Evolutionary conservation across 2,329 filamentous ascomycete genomes (phyloP).

Genomic region (Penicillium janthinellum): DNA sequence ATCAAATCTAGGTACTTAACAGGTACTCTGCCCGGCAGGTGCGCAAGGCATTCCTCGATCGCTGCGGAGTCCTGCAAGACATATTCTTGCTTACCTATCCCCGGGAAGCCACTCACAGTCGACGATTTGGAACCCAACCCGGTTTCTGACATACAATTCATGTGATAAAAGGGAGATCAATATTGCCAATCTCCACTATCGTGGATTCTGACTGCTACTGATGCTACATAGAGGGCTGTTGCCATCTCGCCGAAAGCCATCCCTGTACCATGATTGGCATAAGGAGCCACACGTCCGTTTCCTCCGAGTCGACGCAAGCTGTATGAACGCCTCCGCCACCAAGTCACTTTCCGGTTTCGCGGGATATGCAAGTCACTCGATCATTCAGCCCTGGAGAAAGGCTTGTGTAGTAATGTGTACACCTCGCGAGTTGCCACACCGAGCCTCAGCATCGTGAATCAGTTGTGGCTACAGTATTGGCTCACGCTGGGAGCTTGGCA

Average conservation of each 20-base stretch:
- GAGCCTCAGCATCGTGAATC: neutral
- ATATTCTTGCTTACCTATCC: no score
- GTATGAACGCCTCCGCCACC: neutral
- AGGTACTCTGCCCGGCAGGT: no score
- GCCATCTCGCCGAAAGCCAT: neutral
- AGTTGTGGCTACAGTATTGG: constrained; percentile 15
- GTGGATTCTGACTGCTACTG: no score
- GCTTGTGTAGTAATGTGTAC: neutral
- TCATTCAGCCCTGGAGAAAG: neutral
- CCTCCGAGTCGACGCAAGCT: neutral
- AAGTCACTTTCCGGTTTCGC: neutral
- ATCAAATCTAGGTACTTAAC: no score
- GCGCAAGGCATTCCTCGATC: no score
- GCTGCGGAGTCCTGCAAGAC: no score
- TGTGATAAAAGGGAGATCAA: no score
- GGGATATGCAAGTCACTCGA: constrained; percentile 1
- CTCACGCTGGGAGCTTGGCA: constrained; percentile 19
- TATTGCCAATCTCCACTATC: no score
- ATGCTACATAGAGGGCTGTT: no score
- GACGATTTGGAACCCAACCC: no score
- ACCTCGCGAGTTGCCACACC: neutral
- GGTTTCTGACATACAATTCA: no score
- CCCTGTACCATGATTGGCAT: neutral
- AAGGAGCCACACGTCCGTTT: neutral
- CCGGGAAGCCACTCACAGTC: no score